Percentiles rank a stretch among this genome's conserved stretches.
Evolutionary conservation across 306 rosid species (phyloP).

Genomic region (Dicorynia guianensis): DNA sequence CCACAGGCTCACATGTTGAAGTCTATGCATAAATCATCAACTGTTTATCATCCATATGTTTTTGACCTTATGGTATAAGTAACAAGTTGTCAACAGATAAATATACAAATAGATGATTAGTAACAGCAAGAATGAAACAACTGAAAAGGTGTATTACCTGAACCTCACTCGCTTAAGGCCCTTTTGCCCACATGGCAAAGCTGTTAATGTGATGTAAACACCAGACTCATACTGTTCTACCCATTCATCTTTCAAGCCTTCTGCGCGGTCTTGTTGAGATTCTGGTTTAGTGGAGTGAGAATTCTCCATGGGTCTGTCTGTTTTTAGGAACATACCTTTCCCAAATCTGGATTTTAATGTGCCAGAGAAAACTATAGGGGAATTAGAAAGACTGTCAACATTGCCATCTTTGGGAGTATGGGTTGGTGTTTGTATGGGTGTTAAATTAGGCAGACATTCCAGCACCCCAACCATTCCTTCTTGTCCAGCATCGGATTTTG

Average conservation of each 20-base stretch:
- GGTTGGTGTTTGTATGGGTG: conserved; percentile 50
- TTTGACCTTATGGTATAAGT: not conserved
- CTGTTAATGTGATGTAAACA: conserved; percentile 71
- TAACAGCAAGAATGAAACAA: not conserved
- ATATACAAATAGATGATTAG: not conserved
- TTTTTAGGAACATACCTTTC: conserved; percentile 46
- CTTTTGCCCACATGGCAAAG: conserved; percentile 67
- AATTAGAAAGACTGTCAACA: conserved; percentile 55
- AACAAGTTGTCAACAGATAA: not conserved
- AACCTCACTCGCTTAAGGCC: conserved; percentile 82
- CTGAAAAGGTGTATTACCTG: conserved; percentile 53
- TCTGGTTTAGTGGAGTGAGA: conserved; percentile 36
- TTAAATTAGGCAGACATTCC: conserved; percentile 48
- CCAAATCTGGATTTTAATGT: conserved; percentile 62
- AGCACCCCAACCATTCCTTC: conserved; percentile 51
- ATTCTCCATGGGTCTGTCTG: conserved; percentile 41
- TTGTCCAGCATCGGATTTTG: conserved; percentile 47
- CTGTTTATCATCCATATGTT: not conserved
- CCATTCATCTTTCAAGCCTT: conserved; percentile 63
- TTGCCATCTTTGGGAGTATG: conserved; percentile 52
- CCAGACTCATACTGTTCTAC: conserved; percentile 78
- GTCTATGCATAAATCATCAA: not conserved
- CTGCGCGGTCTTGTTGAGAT: conserved; percentile 46
- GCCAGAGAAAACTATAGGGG: conserved; percentile 65
- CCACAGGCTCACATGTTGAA: not conserved